These are phyloP conservation scores for Glycine tomentella DNA, from an alignment of 306 rosid genomes.

Conservation along the genomic window DNA sequence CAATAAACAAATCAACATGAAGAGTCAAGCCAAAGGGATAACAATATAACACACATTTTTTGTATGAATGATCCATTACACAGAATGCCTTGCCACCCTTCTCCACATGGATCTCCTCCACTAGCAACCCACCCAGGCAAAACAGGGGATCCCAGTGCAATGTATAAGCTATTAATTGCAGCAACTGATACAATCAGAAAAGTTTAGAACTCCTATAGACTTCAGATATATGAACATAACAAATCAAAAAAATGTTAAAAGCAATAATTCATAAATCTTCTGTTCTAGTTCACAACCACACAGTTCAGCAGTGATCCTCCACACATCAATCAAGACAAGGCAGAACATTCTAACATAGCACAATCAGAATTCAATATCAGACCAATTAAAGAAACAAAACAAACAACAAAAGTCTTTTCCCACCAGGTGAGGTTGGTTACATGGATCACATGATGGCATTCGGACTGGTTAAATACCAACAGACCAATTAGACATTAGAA, in stretches of 20 bases:
- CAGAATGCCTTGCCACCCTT: slow-evolving; percentile 91
- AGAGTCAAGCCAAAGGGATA: slow-evolving; percentile 28
- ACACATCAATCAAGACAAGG: slow-evolving; percentile 13
- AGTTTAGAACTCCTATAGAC: slow-evolving; percentile 40
- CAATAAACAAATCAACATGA: slow-evolving; percentile 25
- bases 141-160: slow-evolving; percentile 74
- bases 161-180: slow-evolving; percentile 81
- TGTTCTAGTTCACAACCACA: slow-evolving; percentile 17
- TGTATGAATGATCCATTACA: slow-evolving; percentile 72
- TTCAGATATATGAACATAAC: background rate
- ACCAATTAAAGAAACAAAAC: background rate
- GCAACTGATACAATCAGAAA: slow-evolving; percentile 73
- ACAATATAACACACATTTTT: slow-evolving; percentile 63
- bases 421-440: background rate
- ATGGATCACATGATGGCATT: background rate
- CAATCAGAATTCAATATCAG: slow-evolving; percentile 14
- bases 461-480: background rate
- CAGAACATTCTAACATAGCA: slow-evolving; percentile 3
- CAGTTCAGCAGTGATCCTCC: background rate
- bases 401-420: background rate
- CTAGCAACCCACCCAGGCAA: slow-evolving; percentile 86
- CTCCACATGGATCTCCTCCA: slow-evolving; percentile 98
- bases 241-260: slow-evolving; percentile 33
- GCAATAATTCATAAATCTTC: background rate
- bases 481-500: slow-evolving; percentile 11